Evolutionary conservation across 192 early-diverging fungal species (phyloP), one percentile per base, ranked within the genome.

Genomic region (Allomyces macrogynus): DNA sequence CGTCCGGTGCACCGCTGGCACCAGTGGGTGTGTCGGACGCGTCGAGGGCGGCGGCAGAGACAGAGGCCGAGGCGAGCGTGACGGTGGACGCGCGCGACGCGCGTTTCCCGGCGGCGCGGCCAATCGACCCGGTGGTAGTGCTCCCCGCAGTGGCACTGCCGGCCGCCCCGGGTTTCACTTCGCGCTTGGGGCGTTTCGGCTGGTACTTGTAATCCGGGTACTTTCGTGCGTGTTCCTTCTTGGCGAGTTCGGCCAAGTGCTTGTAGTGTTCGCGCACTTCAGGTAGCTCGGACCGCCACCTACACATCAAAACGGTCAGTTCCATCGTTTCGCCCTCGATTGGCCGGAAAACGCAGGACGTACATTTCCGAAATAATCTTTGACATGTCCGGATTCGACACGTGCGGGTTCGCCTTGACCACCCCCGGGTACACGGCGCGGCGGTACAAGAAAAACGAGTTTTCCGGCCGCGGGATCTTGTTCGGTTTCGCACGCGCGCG

Each of bases 191-290:
- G 32, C 32, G 32, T 40, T 40, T 40, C 32, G 78, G 78, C 67
- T 75, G 73, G 63, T 79, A 81, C 73, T 76, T 78, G 75, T 80
- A 80, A 69, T 77, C 73, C 16, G 78, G 78, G 61, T 80, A 69
- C 69, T 72, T 61, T 62, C 75, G 70, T 66, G 74, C 76, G 71
- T 80, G 78, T 69, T 74, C 74, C 64, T 78, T 73, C 64, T 80
- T 80, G 26, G 74, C 74, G 14, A 75, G 32, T 65, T 80, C 74
- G 10, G 78, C 76, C 68, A 71, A 73, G 69, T 76, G 72, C 43
- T 72, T 71, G 67, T 70, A 80, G 65, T 80, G 71, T 60, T 80
- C 75, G 71, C 74, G 73, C 22, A 80, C 71, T 11, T 68, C 54
- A 2, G 74, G 70, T 22, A 68, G 67, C 62, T 78, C 78, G 43